phyloP scores from a whole-genome alignment of 306 rosid species.

The Begonia loranthoides region DNA sequence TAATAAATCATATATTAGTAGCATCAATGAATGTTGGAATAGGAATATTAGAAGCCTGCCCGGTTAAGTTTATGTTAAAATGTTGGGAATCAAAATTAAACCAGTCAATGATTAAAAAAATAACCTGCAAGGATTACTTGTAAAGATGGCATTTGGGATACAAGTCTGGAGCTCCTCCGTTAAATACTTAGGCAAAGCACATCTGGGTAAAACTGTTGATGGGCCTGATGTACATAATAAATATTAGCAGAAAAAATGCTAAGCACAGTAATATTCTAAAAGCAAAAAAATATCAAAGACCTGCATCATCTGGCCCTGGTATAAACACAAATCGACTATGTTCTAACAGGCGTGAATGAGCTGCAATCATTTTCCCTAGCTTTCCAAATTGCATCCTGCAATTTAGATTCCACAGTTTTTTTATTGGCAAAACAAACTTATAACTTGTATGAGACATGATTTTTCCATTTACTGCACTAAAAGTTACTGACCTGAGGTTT shows the following conservation, averaged over 20 bases:
- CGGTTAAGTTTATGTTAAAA: too few species aligned
- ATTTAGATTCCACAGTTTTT: conserved; percentile 11
- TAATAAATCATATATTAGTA: too few species aligned
- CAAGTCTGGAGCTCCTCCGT: conserved; percentile 68
- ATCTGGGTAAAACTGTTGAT: conserved; percentile 64
- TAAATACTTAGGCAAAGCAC: conserved; percentile 69
- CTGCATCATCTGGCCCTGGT: conserved; percentile 94
- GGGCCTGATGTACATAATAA: conserved; percentile 36
- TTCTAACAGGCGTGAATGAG: conserved; percentile 56
- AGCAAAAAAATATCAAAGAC: conserved; percentile 25
- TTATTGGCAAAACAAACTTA: conserved; percentile 2
- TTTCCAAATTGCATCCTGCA: conserved; percentile 73
- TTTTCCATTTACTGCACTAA: too few species aligned
- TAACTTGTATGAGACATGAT: neutral
- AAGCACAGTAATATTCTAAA: neutral
- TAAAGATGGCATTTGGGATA: conserved; percentile 73
- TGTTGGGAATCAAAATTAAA: neutral
- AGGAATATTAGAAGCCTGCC: too few species aligned
- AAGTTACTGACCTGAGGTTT: conserved; percentile 50
- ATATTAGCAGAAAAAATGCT: neutral
- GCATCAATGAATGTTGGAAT: too few species aligned
- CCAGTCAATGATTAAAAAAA: conserved; percentile 7
- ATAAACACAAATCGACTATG: conserved; percentile 69
- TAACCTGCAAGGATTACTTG: conserved; percentile 94
- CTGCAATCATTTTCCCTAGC: conserved; percentile 68